phyloP scores from a whole-genome alignment of 31 red algal genomes.

The Bonnemaisonia californica region DNA sequence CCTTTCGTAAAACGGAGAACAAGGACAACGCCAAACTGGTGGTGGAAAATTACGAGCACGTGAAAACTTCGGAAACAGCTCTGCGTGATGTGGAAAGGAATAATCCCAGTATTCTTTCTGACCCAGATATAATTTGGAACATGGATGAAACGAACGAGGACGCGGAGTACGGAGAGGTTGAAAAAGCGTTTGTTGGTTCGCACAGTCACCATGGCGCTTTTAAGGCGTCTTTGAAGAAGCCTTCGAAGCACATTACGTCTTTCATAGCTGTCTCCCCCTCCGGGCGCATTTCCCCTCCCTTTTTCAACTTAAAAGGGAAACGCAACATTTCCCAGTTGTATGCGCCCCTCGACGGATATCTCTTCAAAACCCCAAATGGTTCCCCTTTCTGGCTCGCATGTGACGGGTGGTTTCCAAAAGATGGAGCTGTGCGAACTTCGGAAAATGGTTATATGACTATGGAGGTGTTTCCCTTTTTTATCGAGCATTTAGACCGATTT shows the following conservation, averaged over 20 bases:
- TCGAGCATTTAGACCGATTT: too few relatives aligned
- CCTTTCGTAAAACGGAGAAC: not conserved
- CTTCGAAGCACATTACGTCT: not conserved
- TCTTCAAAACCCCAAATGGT: not conserved
- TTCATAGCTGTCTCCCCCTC: not conserved
- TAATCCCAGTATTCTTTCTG: conserved; percentile 3
- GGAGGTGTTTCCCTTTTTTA: not conserved
- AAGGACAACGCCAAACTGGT: conserved; percentile 25
- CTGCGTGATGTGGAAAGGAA: conserved; percentile 7
- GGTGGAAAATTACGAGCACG: conserved; percentile 15
- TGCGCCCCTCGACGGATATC: not conserved
- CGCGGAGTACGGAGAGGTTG: not conserved
- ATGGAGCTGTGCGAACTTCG: not conserved
- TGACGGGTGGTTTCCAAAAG: conserved; percentile 14
- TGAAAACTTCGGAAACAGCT: conserved; percentile 8
- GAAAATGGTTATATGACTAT: conserved; percentile 11
- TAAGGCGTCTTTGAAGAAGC: not conserved
- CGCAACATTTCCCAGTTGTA: not conserved
- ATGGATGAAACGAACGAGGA: conserved; percentile 31
- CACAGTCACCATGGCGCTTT: conserved; percentile 5
- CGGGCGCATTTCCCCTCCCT: not conserved
- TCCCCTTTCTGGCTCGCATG: not conserved
- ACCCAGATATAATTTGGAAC: conserved; percentile 35
- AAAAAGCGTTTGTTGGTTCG: not conserved
- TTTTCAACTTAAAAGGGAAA: not conserved